Base-by-base conservation (phyloP, 2,329 filamentous ascomycete genomes). In the Aspergillus sojae region DNA sequence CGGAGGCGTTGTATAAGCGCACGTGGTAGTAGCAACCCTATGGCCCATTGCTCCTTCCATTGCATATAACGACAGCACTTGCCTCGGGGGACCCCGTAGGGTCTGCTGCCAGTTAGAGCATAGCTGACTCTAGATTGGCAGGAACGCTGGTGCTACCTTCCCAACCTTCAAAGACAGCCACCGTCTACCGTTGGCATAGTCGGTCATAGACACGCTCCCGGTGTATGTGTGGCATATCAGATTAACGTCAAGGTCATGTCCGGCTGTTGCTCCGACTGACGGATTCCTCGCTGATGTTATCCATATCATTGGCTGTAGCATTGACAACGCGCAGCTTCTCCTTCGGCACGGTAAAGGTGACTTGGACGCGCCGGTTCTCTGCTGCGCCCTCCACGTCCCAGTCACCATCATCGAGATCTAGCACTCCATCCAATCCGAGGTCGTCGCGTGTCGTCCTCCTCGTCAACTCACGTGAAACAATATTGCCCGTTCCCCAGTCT, bases 301-400 rank as follows among this genome's bases (percentile, higher is more conserved):
- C 75, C 60, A 73, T 64, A 63, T 79, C 77, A 4, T 72, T 67
- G n/a, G 71, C 73, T 4, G 75, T 90, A 57, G 87, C 89, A 75
- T 98, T 98, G 23, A 97, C 94, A n/a, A 98, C 93, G 30, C 94
- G 83, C 66, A 98, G 79, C 70, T 88, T 88, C 77, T 94, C 91
- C 76, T 90, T 93, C 2, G 95, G 94, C 64, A 97, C 93, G 0
- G 94, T 97, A 77, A 97, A 98, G 87, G 96, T 95, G 73, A 93
- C 86, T 77, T 94, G 91, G 65, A 94, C 91, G 10, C 91, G 82
- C 26, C 90, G 80, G 63, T 86, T 86, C 78, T 92, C 89, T 1
- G 90, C 86, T 2, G 91, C 90, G 61, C 85, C 83, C 75, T 94
- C 91, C 45, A 94, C 87, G 70, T 93, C 91, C 91, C 91, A 92